These are phyloP conservation scores for Boletus edulis DNA, from an alignment of 768 basidiomycete genomes.

Conservation along the genomic window DNA sequence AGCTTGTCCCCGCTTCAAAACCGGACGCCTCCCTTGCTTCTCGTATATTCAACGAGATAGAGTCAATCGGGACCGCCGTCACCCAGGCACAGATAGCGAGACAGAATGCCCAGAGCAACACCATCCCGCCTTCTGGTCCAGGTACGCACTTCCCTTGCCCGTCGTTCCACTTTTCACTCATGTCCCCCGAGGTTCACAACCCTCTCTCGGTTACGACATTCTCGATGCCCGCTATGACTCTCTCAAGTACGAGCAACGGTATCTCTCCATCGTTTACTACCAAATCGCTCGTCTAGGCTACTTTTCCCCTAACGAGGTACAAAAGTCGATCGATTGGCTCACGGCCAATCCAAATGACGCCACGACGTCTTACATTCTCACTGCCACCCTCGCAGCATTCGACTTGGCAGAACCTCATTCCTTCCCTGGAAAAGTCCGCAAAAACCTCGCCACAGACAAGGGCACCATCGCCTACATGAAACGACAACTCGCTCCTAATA, in stretches of 20 bases:
- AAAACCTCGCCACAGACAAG: conserved; percentile 45
- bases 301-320: conserved; percentile 58
- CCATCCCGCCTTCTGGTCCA: conserved; percentile 52
- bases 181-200: conserved; percentile 35
- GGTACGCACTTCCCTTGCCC: conserved; percentile 33
- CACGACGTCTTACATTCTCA: conserved; percentile 67
- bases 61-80: conserved; percentile 53
- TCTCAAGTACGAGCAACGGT: conserved; percentile 69
- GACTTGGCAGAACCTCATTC: conserved; percentile 61
- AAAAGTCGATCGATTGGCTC: conserved; percentile 67
- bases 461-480: conserved; percentile 56
- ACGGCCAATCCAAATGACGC: conserved; percentile 61
- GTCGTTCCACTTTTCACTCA: background rate
- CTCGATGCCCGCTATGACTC: conserved; percentile 68
- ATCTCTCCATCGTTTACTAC: conserved; percentile 61
- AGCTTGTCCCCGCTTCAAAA: conserved; percentile 46
- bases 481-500: conserved; percentile 47
- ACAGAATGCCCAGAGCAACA: conserved; percentile 59
- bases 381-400: conserved; percentile 61
- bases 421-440: conserved; percentile 43
- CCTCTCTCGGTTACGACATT: conserved; percentile 62
- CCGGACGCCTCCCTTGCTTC: conserved; percentile 45
- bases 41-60: conserved; percentile 63
- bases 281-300: conserved; percentile 62
- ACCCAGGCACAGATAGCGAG: conserved; percentile 53